Evolutionary conservation across 225 moss, liverwort and hornwort genomes (phyloP), one percentile per base, ranked within the genome.

Genomic region (Bryum argenteum): DNA sequence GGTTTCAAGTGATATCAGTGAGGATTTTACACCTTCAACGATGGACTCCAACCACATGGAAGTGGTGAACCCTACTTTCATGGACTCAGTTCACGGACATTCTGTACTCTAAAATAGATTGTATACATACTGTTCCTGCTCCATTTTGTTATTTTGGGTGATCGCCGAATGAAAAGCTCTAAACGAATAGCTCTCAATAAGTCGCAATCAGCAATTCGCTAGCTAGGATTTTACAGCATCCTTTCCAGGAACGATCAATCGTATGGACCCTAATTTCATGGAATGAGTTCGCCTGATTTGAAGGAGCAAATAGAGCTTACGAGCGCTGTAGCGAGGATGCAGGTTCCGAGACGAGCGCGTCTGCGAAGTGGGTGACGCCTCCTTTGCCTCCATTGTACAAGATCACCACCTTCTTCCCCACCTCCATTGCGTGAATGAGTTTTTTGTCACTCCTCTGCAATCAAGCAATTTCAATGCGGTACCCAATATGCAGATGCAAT

Each of bases 321-420:
- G 75, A 71, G 11, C 75, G 75, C 62, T 58, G 72, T 22, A 56
- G 71, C 17, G 75, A 44, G 43, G 75, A n/a, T 43, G 75, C 17
- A 17, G 70, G 9, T 13, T 66, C 75, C 45, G 79, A 66, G 48
- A 65, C 71, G 57, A 83, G 75, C 18, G 72, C 75, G 63, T 83
- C 78, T 17, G 82, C 79, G 57, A 83, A 55, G 37, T 68, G 63
- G 17, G 78, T 75, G 10, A 62, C 66, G 23, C 57, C 71, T 40
- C 71, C 79, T 62, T 76, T 83, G 71, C 71, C 78, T 67, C 58
- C 78, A 52, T 71, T 71, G 37, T 78, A 82, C 61, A 78, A 45
- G 45, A 83, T 38, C 61, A 83, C 79, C 44, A 83, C 82, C 75
- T 72, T 79, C 79, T 79, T 79, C 12, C 82, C 82, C 75, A 75